phyloP scores from a whole-genome alignment of 331 rosid genomes.

The Quercus lobata region DNA sequence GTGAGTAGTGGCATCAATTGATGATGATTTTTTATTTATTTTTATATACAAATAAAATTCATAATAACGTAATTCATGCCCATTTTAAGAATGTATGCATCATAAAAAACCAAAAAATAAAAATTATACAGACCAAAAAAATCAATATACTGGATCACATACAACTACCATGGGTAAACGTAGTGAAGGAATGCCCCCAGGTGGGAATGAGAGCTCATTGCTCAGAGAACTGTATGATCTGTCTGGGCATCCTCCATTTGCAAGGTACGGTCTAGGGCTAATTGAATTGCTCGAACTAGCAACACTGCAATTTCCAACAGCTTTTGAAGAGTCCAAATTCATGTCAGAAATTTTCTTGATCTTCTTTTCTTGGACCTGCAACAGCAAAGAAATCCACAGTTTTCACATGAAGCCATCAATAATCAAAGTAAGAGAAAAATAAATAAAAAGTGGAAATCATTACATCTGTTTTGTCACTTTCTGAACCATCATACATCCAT shows the following conservation, averaged over 20 bases:
- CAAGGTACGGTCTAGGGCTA: conserved; percentile 53
- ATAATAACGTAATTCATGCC: neutral
- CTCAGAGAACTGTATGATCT: conserved; percentile 40
- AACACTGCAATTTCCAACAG: conserved; percentile 62
- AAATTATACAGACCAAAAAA: neutral
- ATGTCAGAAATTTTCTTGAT: conserved; percentile 80
- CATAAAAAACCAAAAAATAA: neutral
- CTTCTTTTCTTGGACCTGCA: conserved; percentile 96
- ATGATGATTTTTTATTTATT: no score
- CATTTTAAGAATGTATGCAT: neutral
- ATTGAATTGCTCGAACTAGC: conserved; percentile 74
- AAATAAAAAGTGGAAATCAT: neutral
- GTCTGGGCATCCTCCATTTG: conserved; percentile 74
- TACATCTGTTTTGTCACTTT: neutral
- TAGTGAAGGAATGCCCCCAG: conserved; percentile 70
- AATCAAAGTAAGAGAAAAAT: conserved; percentile 4
- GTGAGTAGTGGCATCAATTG: neutral
- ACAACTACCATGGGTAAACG: conserved; percentile 84
- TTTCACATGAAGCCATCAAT: conserved; percentile 15
- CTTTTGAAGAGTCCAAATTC: conserved; percentile 73
- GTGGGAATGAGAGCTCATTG: conserved; percentile 67
- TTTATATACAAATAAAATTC: no score
- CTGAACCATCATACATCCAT: neutral
- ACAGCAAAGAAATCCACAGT: conserved; percentile 10
- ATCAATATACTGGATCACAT: conserved; percentile 24